Evolutionary conservation across 257 asterid species (phyloP).

Genomic region (Avicennia marina): DNA sequence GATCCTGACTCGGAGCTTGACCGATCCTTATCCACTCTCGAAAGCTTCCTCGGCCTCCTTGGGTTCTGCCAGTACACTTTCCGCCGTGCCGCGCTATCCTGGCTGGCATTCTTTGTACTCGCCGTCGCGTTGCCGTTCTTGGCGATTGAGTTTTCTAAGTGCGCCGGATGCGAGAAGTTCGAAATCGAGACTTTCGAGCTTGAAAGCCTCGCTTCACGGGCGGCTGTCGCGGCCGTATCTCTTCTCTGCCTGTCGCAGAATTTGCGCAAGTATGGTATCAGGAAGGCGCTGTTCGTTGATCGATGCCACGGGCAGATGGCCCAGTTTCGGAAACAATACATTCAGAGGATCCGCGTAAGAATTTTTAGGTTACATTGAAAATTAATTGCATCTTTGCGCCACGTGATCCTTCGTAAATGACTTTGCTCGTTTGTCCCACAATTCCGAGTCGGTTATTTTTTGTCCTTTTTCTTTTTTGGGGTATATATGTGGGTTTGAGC

Average conservation of each 20-base stretch:
- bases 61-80: slow-evolving; percentile 57
- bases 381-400: too few species aligned
- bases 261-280: slow-evolving; percentile 57
- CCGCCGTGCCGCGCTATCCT: slow-evolving; percentile 41
- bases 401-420: too few species aligned
- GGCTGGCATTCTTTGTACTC: slow-evolving; percentile 51
- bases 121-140: slow-evolving; percentile 52
- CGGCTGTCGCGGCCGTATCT: slow-evolving; percentile 59
- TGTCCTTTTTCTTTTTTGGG: too few species aligned
- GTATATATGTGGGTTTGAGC: neutral
- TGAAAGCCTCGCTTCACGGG: slow-evolving; percentile 46
- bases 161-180: slow-evolving; percentile 51
- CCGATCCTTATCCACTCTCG: slow-evolving; percentile 36
- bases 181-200: slow-evolving; percentile 63
- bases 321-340: slow-evolving; percentile 51
- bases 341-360: slow-evolving; percentile 58
- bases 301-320: slow-evolving; percentile 50
- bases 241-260: slow-evolving; percentile 63
- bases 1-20: slow-evolving; percentile 40
- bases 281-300: slow-evolving; percentile 73
- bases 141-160: slow-evolving; percentile 26
- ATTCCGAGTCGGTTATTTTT: too few species aligned
- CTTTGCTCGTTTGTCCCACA: too few species aligned
- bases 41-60: slow-evolving; percentile 43
- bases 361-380: neutral